Percentiles rank a stretch among this genome's conserved stretches.
phyloP scores from a whole-genome alignment of 495 filamentous ascomycete species.

The Talaromyces borbonicus region DNA sequence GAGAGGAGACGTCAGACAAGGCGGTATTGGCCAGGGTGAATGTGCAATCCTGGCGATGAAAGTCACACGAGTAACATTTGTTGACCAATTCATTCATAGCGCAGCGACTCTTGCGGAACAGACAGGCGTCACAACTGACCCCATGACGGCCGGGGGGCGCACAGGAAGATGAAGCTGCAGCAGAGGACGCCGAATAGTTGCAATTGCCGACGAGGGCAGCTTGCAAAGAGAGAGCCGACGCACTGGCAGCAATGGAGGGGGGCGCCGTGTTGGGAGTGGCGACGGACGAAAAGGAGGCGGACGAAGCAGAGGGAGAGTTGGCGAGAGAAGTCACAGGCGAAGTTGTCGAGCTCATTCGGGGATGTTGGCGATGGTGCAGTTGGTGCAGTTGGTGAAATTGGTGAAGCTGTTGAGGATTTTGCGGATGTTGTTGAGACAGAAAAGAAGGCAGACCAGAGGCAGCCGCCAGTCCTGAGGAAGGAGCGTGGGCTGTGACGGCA shows the following conservation, averaged over 20 bases:
- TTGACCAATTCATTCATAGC: slow-evolving; percentile 61
- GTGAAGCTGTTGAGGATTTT: no score
- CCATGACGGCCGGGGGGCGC: slow-evolving; percentile 31
- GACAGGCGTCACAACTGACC: slow-evolving; percentile 67
- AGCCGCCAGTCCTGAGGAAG: slow-evolving; percentile 13
- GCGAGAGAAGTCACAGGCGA: slow-evolving; percentile 22
- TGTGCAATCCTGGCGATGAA: slow-evolving; percentile 46
- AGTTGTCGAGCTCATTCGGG: slow-evolving; percentile 18
- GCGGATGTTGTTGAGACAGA: neutral
- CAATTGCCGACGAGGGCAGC: slow-evolving; percentile 11
- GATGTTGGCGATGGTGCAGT: slow-evolving; percentile 10
- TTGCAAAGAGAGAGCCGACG: neutral
- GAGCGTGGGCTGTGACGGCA: slow-evolving; percentile 33
- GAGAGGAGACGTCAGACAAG: slow-evolving; percentile 13
- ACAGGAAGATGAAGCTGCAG: slow-evolving; percentile 9
- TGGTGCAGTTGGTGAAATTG: slow-evolving; percentile 19
- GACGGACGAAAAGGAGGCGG: slow-evolving; percentile 11
- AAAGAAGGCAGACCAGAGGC: slow-evolving; percentile 6
- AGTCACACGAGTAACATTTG: slow-evolving; percentile 44
- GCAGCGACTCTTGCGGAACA: slow-evolving; percentile 78
- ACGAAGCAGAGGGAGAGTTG: slow-evolving; percentile 16
- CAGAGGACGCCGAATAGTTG: no score
- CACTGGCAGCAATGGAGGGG: neutral
- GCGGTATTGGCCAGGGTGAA: slow-evolving; percentile 25
- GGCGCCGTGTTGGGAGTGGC: slow-evolving; percentile 7